Conservation (phyloP, 768 basidiomycete genomes). For the Pholiota conissans region DNA sequence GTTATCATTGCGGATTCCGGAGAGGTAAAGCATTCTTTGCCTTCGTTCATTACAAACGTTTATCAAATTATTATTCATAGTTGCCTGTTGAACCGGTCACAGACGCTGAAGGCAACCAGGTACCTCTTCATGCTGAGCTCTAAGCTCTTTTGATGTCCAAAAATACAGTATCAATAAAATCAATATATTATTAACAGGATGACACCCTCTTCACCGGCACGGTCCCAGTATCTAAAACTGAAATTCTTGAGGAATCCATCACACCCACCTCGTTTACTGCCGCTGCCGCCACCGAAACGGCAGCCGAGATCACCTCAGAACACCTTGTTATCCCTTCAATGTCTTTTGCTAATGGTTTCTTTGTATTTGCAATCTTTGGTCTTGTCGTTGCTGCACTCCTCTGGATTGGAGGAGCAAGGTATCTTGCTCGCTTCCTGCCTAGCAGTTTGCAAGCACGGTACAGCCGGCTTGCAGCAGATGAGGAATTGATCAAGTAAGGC, state of each 20-base stretch:
- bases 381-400: constrained; percentile 44
- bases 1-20: constrained; percentile 84
- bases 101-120: constrained; percentile 78
- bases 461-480: constrained; percentile 43
- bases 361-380: constrained; percentile 44
- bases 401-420: constrained; percentile 54
- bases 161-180: constrained; percentile 53
- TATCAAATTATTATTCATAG: constrained; percentile 55
- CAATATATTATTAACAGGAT: constrained; percentile 50
- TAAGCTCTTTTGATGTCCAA: constrained; percentile 50
- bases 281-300: constrained; percentile 6
- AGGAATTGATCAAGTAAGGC: constrained; percentile 52
- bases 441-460: constrained; percentile 36
- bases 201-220: constrained; percentile 19
- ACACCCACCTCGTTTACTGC: constrained; percentile 11
- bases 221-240: constrained; percentile 13
- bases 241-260: constrained; percentile 17
- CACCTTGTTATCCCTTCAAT: constrained; percentile 7
- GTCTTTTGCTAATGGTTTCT: constrained; percentile 31
- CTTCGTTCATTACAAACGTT: not conserved
- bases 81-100: constrained; percentile 42
- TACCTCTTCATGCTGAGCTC: constrained; percentile 94
- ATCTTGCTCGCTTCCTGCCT: constrained; percentile 40
- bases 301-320: constrained; percentile 4
- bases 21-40: constrained; percentile 56